Percentiles rank a stretch among this genome's conserved stretches.
Evolutionary conservation across 768 basidiomycete genomes (phyloP).

Genomic region (Artomyces pyxidatus): DNA sequence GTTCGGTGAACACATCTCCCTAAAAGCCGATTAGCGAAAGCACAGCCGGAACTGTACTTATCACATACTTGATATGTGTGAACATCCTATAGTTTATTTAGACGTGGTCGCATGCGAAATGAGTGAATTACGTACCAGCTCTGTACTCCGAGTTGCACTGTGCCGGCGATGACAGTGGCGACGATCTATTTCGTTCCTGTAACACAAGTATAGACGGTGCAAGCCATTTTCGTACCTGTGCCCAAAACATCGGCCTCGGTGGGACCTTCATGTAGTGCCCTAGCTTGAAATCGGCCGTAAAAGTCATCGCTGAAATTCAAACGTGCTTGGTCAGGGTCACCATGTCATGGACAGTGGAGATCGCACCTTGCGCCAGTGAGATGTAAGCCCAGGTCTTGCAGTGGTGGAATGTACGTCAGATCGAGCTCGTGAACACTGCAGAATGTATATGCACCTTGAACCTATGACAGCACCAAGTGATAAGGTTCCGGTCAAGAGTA

Average conservation of each 20-base stretch:
- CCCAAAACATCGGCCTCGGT: slow-evolving; percentile 57
- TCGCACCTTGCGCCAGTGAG: slow-evolving; percentile 39
- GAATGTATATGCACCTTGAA: slow-evolving; percentile 5
- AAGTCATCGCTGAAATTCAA: slow-evolving; percentile 48
- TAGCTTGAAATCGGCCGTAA: slow-evolving; percentile 66
- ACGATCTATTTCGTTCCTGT: slow-evolving; percentile 14
- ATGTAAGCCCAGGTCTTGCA: slow-evolving; percentile 66
- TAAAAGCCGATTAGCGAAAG: slow-evolving; percentile 12
- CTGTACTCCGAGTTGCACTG: slow-evolving; percentile 57
- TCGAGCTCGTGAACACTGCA: background rate
- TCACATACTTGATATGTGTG: slow-evolving; percentile 29
- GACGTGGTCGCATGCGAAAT: too few species aligned
- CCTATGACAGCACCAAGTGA: background rate
- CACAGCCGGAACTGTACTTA: background rate
- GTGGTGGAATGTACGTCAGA: slow-evolving; percentile 9
- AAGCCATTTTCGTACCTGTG: slow-evolving; percentile 31
- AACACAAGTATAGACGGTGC: slow-evolving; percentile 36
- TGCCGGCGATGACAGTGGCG: slow-evolving; percentile 45
- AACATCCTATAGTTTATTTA: slow-evolving; percentile 34
- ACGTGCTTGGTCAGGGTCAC: slow-evolving; percentile 12
- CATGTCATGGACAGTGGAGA: background rate
- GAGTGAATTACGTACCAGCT: slow-evolving; percentile 35
- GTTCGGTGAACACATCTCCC: slow-evolving; percentile 36
- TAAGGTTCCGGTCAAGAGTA: background rate
- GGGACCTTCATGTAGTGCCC: slow-evolving; percentile 67